Evolutionary conservation across 768 basidiomycete genomes (phyloP), one percentile per base, ranked within the genome.

Genomic region (Podaxis sp.): DNA sequence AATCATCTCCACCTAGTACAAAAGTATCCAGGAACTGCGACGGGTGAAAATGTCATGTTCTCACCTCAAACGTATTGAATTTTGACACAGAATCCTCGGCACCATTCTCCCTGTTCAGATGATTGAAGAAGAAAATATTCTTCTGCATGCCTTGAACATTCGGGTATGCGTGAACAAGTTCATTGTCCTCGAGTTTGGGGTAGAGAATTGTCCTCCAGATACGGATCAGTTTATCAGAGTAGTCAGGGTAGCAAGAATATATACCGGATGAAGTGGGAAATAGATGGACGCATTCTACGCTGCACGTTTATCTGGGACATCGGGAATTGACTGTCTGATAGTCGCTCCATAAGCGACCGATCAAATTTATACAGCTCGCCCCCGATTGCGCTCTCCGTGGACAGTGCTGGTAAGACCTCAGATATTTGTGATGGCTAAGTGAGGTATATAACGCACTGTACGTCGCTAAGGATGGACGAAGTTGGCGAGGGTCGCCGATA

Each of bases 401-500:
- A 90, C 0, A 92, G 74, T 0, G 78, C 89, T 92, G 52, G 17
- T 56, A 46, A 37, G 26, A n/a, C 30, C 20, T 51, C 38, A 54
- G 64, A 57, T 17, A 30, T 46, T 1, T n/a, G 62, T 66, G 26
- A 49, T 17, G 22, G 24, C 44, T 24, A 63, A 2, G 48, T 38
- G 55, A 22, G 2, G 59, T 48, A 62, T 58, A 26, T 46, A 28
- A 71, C 83, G 28, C 61, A 90, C 89, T 64, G 64, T 78, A 91
- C 15, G 17, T 84, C 89, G 37, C 84, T 84, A 50, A 91, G 0
- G 80, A 90, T 0, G 88, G 90, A 1, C 91, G 83, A 1, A 93
- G 78, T 72, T 93, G 91, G 1, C 83, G 77, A 5, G 91, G 91
- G 65, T 93, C 91, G 0, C 91, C 91, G n/a, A 93, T 91, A 48